A percentile compares a stretch with the other conserved stretches of the same genome.
phyloP scores from a whole-genome alignment of 176 grass and related monocot species.

The Zoysia pacifica region DNA sequence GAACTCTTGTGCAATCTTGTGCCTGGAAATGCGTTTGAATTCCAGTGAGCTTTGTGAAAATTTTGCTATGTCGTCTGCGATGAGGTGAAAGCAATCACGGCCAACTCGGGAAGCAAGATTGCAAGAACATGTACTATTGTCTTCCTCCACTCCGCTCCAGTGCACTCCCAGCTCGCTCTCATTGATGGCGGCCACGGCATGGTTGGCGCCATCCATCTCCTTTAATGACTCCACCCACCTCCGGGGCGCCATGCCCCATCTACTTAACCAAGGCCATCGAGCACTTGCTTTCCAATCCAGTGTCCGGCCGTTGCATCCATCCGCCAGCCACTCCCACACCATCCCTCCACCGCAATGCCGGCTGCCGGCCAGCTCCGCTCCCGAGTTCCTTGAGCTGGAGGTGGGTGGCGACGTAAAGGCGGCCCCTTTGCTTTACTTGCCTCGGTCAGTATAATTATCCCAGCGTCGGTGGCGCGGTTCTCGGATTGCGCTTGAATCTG shows the following conservation, averaged over 20 bases:
- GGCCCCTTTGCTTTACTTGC: neutral
- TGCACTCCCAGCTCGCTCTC: constrained; percentile 20
- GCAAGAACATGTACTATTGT: neutral
- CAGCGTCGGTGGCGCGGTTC: neutral
- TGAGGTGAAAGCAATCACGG: neutral
- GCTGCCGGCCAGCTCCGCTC: constrained; percentile 35
- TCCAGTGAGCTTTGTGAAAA: neutral
- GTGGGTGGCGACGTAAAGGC: constrained; percentile 40
- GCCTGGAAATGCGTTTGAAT: neutral
- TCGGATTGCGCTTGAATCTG: neutral
- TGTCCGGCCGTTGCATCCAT: constrained; percentile 15
- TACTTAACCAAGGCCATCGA: constrained; percentile 15
- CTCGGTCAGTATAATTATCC: constrained; percentile 18
- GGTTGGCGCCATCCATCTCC: constrained; percentile 41
- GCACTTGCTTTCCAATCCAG: constrained; percentile 26
- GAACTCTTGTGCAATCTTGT: neutral
- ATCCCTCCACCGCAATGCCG: constrained; percentile 13
- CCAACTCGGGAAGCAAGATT: constrained; percentile 19
- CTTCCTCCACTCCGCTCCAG: neutral
- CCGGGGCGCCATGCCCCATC: neutral
- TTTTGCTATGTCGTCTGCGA: too few relatives aligned
- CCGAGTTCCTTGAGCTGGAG: constrained; percentile 47
- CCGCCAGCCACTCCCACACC: constrained; percentile 15
- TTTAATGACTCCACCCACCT: constrained; percentile 59
- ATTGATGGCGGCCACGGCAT: constrained; percentile 53